Conservation (phyloP, 2,329 filamentous ascomycete species). For the Colletotrichum abscissum region DNA sequence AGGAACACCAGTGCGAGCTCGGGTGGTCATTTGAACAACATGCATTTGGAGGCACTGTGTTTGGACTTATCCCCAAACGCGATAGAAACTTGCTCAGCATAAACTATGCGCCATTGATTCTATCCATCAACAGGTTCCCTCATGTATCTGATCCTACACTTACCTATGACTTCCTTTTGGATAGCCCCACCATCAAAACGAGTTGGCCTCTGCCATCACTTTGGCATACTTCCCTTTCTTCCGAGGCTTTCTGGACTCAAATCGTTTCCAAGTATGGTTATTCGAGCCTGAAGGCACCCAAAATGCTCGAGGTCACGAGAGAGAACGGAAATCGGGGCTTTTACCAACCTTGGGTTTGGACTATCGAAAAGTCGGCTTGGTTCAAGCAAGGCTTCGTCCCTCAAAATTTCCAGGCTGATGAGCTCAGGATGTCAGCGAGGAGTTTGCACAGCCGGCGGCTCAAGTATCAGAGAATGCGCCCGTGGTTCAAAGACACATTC, state of each 20-base stretch:
- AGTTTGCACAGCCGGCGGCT: not conserved
- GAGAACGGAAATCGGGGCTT: not conserved
- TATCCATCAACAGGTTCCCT: not conserved
- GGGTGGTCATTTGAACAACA: not conserved
- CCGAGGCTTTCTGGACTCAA: not conserved
- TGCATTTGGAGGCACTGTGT: not conserved
- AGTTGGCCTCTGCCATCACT: not conserved
- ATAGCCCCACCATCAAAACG: not conserved
- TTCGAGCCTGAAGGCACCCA: not conserved
- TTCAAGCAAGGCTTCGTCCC: not conserved
- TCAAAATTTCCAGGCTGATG: not conserved
- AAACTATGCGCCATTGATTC: not conserved
- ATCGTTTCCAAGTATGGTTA: not conserved
- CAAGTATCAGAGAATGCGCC: not conserved
- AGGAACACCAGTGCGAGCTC: not conserved
- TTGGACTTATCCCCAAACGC: not conserved
- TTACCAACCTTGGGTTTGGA: not conserved
- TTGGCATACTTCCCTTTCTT: not conserved
- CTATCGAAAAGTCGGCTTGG: not conserved
- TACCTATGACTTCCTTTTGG: not conserved
- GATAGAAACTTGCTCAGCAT: not conserved
- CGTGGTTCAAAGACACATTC: constrained; percentile 17
- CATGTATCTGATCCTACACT: not conserved
- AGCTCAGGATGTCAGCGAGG: not conserved
- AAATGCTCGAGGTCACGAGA: not conserved